Conservation (phyloP, 225 moss, liverwort and hornwort genomes). For the Takakia lepidozioides region DNA sequence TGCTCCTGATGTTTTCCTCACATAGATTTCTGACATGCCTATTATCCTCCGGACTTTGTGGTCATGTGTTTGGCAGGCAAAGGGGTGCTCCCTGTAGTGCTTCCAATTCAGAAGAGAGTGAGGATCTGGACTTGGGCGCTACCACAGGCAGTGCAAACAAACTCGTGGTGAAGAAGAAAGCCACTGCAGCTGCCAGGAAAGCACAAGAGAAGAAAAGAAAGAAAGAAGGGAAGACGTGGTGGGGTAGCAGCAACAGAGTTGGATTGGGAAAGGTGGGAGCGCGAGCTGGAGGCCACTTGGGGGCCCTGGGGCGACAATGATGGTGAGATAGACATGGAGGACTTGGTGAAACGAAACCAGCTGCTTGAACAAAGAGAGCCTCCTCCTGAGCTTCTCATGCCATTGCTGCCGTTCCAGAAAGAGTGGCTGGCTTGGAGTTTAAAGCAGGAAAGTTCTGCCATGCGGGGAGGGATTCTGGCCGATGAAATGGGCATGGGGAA, state of each 20-base stretch:
- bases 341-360: conserved; percentile 9
- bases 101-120: background rate
- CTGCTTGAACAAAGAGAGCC: conserved; percentile 30
- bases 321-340: conserved; percentile 22
- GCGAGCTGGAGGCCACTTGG: conserved; percentile 9
- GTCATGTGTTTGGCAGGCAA: background rate
- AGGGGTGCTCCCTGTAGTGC: background rate
- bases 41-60: background rate
- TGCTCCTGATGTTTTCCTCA: too few species aligned
- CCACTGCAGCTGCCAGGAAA: background rate
- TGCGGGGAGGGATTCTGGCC: conserved; percentile 52
- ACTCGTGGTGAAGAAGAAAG: background rate
- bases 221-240: conserved; percentile 3
- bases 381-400: conserved; percentile 39
- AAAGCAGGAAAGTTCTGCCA: conserved; percentile 32
- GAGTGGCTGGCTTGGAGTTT: conserved; percentile 66
- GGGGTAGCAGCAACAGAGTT: conserved; percentile 1
- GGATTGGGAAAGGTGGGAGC: conserved; percentile 13
- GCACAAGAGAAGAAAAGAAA: background rate
- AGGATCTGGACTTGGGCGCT: too few species aligned
- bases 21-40: too few species aligned
- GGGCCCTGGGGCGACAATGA: conserved; percentile 18
- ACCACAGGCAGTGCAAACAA: background rate
- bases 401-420: conserved; percentile 54
- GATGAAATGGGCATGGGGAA: conserved; percentile 80